A percentile compares a stretch with the other conserved stretches of the same genome.
These are phyloP conservation scores for Pholiota molesta DNA, from an alignment of 768 basidiomycete genomes.

Conservation along the genomic window DNA sequence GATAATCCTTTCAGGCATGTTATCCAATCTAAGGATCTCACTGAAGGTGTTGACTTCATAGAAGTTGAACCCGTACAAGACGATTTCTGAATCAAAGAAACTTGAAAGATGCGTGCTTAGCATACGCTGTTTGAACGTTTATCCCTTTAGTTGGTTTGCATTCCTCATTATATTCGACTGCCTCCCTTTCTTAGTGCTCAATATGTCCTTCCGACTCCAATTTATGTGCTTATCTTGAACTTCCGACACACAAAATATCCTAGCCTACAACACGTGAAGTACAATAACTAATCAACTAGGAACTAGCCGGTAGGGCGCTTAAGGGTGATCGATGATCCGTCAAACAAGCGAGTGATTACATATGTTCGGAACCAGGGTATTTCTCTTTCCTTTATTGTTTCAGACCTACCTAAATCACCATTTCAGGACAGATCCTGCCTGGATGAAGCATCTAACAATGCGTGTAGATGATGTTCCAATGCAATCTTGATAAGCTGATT, in stretches of 20 bases:
- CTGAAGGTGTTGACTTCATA: background rate
- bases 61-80: background rate
- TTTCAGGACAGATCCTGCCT: background rate
- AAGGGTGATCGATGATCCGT: no score
- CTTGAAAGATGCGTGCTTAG: background rate
- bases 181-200: no score
- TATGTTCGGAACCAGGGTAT: no score
- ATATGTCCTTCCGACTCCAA: no score
- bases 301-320: no score
- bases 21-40: background rate
- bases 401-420: background rate
- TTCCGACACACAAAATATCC: no score
- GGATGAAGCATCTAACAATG: background rate
- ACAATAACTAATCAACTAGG: no score
- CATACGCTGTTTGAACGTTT: no score
- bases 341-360: no score
- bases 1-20: background rate
- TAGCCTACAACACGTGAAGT: no score
- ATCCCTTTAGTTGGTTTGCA: background rate
- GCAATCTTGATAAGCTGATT: background rate
- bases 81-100: background rate
- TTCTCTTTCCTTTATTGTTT: background rate
- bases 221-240: no score
- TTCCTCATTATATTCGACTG: background rate
- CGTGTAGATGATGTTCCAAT: background rate